A percentile compares a stretch with the other conserved stretches of the same genome.
Evolutionary conservation across 352 stramenopile genomes (phyloP).

Genomic region (Phytophthora uliginosa): DNA sequence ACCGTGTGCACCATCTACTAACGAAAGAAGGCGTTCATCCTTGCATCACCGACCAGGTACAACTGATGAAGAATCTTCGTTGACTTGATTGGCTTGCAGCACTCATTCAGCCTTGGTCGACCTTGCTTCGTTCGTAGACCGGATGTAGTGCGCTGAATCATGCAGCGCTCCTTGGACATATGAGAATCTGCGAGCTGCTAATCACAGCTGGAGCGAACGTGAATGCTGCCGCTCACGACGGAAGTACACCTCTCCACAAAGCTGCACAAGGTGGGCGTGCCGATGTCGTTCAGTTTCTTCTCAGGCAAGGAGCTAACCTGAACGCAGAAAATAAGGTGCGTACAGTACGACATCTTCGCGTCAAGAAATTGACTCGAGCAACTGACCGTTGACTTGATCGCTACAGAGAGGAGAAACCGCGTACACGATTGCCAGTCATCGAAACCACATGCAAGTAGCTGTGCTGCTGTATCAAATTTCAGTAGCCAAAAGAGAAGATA

Average conservation of each 20-base stretch:
- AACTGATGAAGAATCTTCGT: background rate
- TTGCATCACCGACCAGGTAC: slow-evolving; percentile 37
- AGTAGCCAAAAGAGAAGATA: background rate
- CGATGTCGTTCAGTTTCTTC: slow-evolving; percentile 34
- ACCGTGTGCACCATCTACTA: slow-evolving; percentile 25
- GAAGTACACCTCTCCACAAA: slow-evolving; percentile 51
- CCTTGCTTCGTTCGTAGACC: slow-evolving; percentile 26
- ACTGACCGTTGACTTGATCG: background rate
- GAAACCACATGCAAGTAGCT: slow-evolving; percentile 45
- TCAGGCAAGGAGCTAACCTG: slow-evolving; percentile 29
- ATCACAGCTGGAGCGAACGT: slow-evolving; percentile 30
- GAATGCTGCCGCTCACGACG: slow-evolving; percentile 23
- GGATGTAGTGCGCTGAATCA: slow-evolving; percentile 46
- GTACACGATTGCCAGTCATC: slow-evolving; percentile 41
- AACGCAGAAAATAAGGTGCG: slow-evolving; percentile 34
- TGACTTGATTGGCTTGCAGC: background rate
- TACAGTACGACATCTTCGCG: background rate
- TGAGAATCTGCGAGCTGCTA: slow-evolving; percentile 39
- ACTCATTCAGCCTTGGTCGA: background rate
- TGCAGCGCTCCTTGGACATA: slow-evolving; percentile 44
- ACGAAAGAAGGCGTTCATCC: slow-evolving; percentile 8
- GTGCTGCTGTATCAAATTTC: slow-evolving; percentile 33
- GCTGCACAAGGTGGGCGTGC: slow-evolving; percentile 41
- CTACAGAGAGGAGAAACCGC: slow-evolving; percentile 39
- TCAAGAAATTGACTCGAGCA: background rate